phyloP scores from a whole-genome alignment of 768 basidiomycete genomes.

The Auriscalpium orientale region DNA sequence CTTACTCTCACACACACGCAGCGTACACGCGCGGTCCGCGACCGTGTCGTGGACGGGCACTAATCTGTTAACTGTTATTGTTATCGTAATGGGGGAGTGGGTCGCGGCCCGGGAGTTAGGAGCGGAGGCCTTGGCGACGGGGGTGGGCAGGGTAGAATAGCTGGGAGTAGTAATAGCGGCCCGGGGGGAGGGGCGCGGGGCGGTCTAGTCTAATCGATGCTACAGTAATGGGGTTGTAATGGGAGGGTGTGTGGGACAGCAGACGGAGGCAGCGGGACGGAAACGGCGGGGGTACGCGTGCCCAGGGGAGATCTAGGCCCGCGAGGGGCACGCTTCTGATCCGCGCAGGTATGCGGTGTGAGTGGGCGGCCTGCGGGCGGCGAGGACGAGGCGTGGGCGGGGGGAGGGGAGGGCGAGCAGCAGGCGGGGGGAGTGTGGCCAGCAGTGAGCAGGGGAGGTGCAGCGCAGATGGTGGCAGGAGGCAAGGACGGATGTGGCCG shows the following conservation, averaged over 20 bases:
- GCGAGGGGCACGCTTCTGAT: background rate
- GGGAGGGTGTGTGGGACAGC: background rate
- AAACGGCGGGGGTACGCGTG: too few relatives aligned
- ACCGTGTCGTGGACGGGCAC: too few relatives aligned
- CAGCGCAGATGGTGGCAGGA: background rate
- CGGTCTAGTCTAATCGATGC: background rate
- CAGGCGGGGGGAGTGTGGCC: constrained; percentile 2
- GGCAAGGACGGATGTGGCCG: constrained; percentile 8
- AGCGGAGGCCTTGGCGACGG: background rate
- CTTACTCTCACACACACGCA: too few relatives aligned
- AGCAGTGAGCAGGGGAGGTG: too few relatives aligned
- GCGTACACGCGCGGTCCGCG: too few relatives aligned
- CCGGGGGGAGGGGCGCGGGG: background rate
- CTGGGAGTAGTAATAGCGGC: background rate
- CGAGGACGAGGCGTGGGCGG: background rate
- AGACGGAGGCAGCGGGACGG: too few relatives aligned
- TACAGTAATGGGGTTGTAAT: background rate
- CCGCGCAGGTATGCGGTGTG: background rate
- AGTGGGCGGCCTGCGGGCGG: constrained; percentile 1
- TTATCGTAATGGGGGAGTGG: background rate
- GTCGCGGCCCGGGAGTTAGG: background rate
- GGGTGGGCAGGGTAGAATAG: background rate
- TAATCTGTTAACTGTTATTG: too few relatives aligned
- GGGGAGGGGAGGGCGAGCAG: background rate
- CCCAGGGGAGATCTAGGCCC: background rate